phyloP scores from a whole-genome alignment of 441 rosid genomes.

The Biscutella laevigata region DNA sequence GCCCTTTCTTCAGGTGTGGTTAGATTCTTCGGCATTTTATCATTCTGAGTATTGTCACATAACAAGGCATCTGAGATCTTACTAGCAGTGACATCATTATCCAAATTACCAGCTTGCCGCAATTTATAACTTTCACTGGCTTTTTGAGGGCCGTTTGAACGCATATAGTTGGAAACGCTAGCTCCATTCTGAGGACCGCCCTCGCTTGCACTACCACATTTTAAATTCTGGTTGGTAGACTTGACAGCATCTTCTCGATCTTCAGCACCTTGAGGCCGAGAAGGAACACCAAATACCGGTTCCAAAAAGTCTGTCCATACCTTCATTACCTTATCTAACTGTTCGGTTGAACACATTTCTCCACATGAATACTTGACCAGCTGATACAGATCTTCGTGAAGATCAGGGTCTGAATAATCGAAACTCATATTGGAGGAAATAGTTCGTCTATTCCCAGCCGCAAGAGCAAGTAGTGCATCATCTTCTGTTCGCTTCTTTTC shows the following conservation, averaged over 20 bases:
- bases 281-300: slow-evolving; percentile 73
- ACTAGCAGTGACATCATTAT: slow-evolving; percentile 33
- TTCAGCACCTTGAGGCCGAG: slow-evolving; percentile 80
- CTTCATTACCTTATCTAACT: slow-evolving; percentile 80
- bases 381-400: slow-evolving; percentile 93
- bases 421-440: slow-evolving; percentile 67
- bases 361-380: slow-evolving; percentile 88
- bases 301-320: slow-evolving; percentile 93
- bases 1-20: neutral
- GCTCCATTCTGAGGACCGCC: slow-evolving; percentile 46
- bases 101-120: slow-evolving; percentile 57
- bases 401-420: slow-evolving; percentile 72
- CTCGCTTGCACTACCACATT: slow-evolving; percentile 43
- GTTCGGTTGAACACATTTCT: slow-evolving; percentile 93
- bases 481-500: slow-evolving; percentile 77
- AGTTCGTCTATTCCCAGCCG: slow-evolving; percentile 71
- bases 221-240: slow-evolving; percentile 44
- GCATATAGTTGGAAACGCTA: slow-evolving; percentile 38
- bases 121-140: slow-evolving; percentile 44
- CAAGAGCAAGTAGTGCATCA: slow-evolving; percentile 75
- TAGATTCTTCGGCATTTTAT: slow-evolving; percentile 35
- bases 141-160: slow-evolving; percentile 47
- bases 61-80: slow-evolving; percentile 39
- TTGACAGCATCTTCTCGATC: slow-evolving; percentile 72
- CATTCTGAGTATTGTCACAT: slow-evolving; percentile 36